Evolutionary conservation across 1,139 yeast species (phyloP), one percentile per base, ranked within the genome.

Genomic region (Hansenula sp.): DNA sequence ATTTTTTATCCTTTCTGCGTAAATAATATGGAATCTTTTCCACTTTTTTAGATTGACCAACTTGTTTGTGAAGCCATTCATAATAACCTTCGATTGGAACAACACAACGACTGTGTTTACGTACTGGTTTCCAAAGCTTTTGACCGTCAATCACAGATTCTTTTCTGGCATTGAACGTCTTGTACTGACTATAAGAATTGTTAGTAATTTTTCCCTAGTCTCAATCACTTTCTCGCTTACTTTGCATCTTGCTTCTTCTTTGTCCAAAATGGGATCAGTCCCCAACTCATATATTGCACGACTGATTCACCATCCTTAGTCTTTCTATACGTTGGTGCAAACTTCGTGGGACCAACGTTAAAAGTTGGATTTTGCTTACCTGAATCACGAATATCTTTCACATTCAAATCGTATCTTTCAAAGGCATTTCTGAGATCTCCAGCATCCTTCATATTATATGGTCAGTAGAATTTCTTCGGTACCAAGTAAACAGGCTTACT

Each of bases 41-140:
- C 32, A 56, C 52, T 43, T 55, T 61, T 41, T 44, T 59, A 30
- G 53, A 54, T 40, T 45, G 52, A 43, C 58, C 63, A 2, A 57
- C 58, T 16, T 56, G 47, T 19, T 53, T 52, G 41, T 67, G 67
- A 28, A 57, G 62, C 97, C 97, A 90, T 62, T 90, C 98, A 58
- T 77, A 90, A 61, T 90, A 91, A 0, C 97, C 97, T 55, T 78
- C 77, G 35, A 86, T 75, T 0, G 96, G 91, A 0, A 89, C 77
- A 1, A 83, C 81, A 59, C 96, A 90, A 34, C 88, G 61, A 7
- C 54, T 50, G 16, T 62, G 55, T 16, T 65, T 63, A 28, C 70
- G 60, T 9, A 68, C 61, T 12, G 74, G 54, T 24, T 65, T 69
- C 90, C 91, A 84, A 28, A 79, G 62, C 29, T 69, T 64, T 33